Evolutionary conservation across 2,329 filamentous ascomycete genomes (phyloP), one percentile per base, ranked within the genome.

Genomic region (Drechslerella dactyloides): DNA sequence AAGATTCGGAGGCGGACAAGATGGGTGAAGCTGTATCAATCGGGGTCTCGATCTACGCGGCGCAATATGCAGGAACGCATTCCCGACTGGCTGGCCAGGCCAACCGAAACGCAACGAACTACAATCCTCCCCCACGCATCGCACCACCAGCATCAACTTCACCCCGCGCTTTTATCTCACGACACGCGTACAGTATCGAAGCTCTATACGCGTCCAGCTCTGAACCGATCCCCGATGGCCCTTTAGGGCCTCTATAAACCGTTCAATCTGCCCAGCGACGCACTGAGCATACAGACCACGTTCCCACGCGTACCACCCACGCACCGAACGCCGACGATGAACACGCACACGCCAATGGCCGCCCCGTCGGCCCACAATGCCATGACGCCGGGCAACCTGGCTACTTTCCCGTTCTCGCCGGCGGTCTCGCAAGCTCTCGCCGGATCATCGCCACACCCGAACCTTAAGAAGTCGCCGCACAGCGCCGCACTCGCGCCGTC

Each of bases 351-450:
- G 10, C 59, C 66, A 21, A 70, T 70, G 66, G 66, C 59, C 15
- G 66, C 66, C 6, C 65, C 58, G 27, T 48, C 17, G 13, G 27
- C 51, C 11, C 48, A 58, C 33, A 54, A 44, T 23, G 66, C 54
- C 17, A 70, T 70, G 66, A 70, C 66, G 4, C 66, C 66, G n/a
- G 66, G 65, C 17, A 63, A 63, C 27, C 58, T 70, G 8, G 44
- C 66, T 1, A 70, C 66, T 2, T 70, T 70, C 17, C 66, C 66
- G 2, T 70, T 70, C 66, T 70, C 66, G 11, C 66, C 66, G 6
- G 66, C 66, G 11, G 66, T 70, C 48, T 70, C 66, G 33, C 66
- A 70, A 46, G 66, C 66, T 11, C 60, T 70, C 54, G 66, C 66
- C 7, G 66, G 66, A 15, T 70, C 66, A 42, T 70, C 66, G 2